Evolutionary conservation across 306 rosid species (phyloP).

Genomic region (Quercus variabilis): DNA sequence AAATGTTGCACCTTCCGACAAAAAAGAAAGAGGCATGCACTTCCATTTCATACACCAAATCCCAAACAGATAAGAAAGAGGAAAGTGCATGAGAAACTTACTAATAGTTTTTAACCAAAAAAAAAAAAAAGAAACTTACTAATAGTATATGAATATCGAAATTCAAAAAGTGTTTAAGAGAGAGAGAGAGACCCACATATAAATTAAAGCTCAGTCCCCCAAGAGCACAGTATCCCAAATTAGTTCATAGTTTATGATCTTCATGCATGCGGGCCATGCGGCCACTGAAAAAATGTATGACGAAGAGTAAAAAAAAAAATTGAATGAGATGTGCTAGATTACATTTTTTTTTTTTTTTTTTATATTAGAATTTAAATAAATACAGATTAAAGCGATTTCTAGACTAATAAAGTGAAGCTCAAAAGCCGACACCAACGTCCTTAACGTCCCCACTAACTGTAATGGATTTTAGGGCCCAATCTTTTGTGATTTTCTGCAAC

Average conservation of each 20-base stretch:
- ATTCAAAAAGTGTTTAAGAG: neutral
- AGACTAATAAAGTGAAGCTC: neutral
- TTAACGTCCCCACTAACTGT: conserved; percentile 8
- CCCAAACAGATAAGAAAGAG: neutral
- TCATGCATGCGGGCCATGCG: neutral
- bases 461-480: conserved; percentile 21
- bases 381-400: neutral
- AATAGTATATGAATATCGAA: neutral
- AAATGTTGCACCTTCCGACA: too few relatives aligned
- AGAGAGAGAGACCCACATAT: neutral
- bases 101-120: too few relatives aligned
- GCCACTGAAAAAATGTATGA: neutral
- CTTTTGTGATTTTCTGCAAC: conserved; percentile 7
- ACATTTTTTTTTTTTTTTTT: neutral
- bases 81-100: neutral
- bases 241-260: neutral
- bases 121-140: too few relatives aligned
- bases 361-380: neutral
- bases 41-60: too few relatives aligned
- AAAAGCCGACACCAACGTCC: conserved; percentile 34
- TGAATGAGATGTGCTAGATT: neutral
- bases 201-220: neutral
- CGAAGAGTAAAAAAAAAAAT: neutral
- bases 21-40: too few relatives aligned
- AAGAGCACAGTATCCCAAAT: neutral